phyloP scores from a whole-genome alignment of 176 grass and related monocot genomes.

The Zea luxurians region DNA sequence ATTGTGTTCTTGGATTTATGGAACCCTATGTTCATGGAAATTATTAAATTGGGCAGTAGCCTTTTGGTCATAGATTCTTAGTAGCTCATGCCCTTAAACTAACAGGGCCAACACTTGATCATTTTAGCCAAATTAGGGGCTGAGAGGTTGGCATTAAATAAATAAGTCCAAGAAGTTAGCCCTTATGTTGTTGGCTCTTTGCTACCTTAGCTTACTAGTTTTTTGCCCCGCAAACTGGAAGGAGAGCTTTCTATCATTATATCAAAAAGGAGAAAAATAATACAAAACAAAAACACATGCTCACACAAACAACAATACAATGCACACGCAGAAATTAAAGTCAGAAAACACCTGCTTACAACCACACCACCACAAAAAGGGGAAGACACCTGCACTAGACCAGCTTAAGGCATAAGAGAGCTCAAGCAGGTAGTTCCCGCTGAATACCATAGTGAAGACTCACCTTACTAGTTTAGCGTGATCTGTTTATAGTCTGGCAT shows the following conservation, averaged over 20 bases:
- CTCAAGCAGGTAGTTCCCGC: too few relatives aligned
- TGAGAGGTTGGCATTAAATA: constrained; percentile 21
- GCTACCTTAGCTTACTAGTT: constrained; percentile 15
- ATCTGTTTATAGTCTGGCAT: background rate
- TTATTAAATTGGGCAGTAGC: background rate
- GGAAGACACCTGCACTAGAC: too few relatives aligned
- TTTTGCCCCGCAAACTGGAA: background rate
- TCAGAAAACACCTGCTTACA: too few relatives aligned
- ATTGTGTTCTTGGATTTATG: background rate
- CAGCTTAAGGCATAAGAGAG: too few relatives aligned
- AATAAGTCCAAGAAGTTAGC: background rate
- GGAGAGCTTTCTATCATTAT: too few relatives aligned
- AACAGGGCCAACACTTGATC: background rate
- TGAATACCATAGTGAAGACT: background rate
- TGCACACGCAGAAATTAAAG: too few relatives aligned
- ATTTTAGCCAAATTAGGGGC: constrained; percentile 3
- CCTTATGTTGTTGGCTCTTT: background rate
- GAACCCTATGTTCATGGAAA: constrained; percentile 23
- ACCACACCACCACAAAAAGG: too few relatives aligned
- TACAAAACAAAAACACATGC: too few relatives aligned
- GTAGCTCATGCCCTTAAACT: constrained; percentile 5
- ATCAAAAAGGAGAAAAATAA: too few relatives aligned
- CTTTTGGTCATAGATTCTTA: background rate
- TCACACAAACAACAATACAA: too few relatives aligned
- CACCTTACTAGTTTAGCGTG: constrained; percentile 21